Evolutionary conservation across 345 rosid genomes (phyloP), one percentile per base, ranked within the genome.

Genomic region (Sapria himalayana): DNA sequence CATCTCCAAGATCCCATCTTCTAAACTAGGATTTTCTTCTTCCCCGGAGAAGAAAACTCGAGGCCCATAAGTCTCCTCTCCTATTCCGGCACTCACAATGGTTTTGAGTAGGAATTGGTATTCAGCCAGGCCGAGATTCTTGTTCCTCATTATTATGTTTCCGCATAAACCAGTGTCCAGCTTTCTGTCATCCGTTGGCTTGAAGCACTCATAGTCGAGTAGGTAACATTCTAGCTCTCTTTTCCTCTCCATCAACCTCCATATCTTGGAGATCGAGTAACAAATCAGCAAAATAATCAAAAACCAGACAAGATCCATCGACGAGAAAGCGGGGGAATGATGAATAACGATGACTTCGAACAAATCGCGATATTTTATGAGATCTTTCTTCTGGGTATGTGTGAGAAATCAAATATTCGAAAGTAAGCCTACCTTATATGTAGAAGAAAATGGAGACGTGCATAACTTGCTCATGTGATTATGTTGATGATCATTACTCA

Each of bases 1-100:
- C 40, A 56, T 29, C 48, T 56, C 62, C 5, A n/a, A 9, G 3
- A 43, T 7, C 2, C 41, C 38, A 6, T 57, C 58, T 9, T 23
- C 12, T 3, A 27, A 22, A 13, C 29, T 25, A 6, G 62, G 59
- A 4, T 19, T 45, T 14, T 39, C 35, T 35, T 46, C 45, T 16
- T 69, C 32, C 15, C 81, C 78, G 17, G 56, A 50, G 21, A 74
- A 66, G 43, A 74, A 55, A 31, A 66, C 47, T 49, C 79, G 57
- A 1, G 91, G 91, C 18, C 72, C 79, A 13, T 78, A 78, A 19
- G 84, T 71, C 49, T 69, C 58, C 42, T 78, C 91, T 0, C 91
- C 91, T 1, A 78, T 52, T 21, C 91, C 84, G 0, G 79, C 69
- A 43, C 71, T 74, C 5, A 78, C 91, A 1, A 74, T 62, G 43